These are phyloP conservation scores for Claviceps purpurea DNA, from an alignment of 2,329 filamentous ascomycete species.

Conservation along the genomic window DNA sequence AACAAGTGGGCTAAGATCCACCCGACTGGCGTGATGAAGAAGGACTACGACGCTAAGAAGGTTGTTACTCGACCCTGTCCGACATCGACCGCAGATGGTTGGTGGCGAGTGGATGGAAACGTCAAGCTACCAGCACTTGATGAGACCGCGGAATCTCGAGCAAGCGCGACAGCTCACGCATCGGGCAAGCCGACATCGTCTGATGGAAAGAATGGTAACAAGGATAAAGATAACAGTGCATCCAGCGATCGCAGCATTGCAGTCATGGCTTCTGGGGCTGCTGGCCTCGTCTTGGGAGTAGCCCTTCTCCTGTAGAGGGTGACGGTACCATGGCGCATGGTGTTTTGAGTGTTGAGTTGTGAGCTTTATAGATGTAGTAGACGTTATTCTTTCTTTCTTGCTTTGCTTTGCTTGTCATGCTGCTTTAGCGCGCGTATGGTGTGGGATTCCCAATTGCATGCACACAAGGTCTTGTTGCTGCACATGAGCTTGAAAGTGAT, in stretches of 20 bases:
- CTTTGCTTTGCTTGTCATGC: neutral
- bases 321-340: neutral
- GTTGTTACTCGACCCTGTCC: conserved; percentile 58
- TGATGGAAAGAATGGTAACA: conserved; percentile 2
- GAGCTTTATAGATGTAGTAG: neutral
- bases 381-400: neutral
- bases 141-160: conserved; percentile 24
- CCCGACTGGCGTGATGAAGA: conserved; percentile 53
- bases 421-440: neutral
- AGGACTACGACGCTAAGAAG: conserved; percentile 48
- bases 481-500: neutral
- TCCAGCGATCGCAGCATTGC: conserved; percentile 16
- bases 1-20: conserved; percentile 60
- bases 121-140: conserved; percentile 58
- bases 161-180: conserved; percentile 8
- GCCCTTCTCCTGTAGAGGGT: conserved; percentile 8
- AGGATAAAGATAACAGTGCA: conserved; percentile 6
- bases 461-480: no score
- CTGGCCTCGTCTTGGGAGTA: conserved; percentile 16
- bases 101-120: conserved; percentile 69
- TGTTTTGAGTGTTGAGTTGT: neutral
- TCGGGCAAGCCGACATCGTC: conserved; percentile 2
- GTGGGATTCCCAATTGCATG: no score
- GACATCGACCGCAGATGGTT: conserved; percentile 50
- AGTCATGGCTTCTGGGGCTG: conserved; percentile 15